Conservation (phyloP, 23 red algal genomes). For the Gracilaria gracilis region DNA sequence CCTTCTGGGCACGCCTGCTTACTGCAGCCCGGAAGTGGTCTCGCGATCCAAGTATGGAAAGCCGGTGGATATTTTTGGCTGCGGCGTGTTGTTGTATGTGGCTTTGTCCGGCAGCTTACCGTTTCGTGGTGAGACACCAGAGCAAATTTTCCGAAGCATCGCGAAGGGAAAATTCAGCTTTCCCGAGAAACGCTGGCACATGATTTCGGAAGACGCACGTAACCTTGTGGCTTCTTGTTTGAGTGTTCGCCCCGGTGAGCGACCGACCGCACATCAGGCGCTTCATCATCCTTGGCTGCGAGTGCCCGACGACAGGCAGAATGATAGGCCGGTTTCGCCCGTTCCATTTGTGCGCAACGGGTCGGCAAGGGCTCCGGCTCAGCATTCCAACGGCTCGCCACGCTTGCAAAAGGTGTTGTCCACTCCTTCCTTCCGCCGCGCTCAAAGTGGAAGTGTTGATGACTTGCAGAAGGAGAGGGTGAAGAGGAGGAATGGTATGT, state of each 20-base stretch:
- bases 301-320: slow-evolving; percentile 5
- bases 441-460: slow-evolving; percentile 24
- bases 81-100: slow-evolving; percentile 89
- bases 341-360: slow-evolving; percentile 39
- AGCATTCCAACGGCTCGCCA: background rate
- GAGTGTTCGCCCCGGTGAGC: slow-evolving; percentile 21
- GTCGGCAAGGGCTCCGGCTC: background rate
- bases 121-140: slow-evolving; percentile 71
- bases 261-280: slow-evolving; percentile 54
- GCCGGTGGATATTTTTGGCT: slow-evolving; percentile 90
- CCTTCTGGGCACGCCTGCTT: slow-evolving; percentile 77
- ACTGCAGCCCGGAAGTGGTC: slow-evolving; percentile 91
- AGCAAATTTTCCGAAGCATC: slow-evolving; percentile 80
- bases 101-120: slow-evolving; percentile 80
- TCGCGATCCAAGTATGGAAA: slow-evolving; percentile 66
- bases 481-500: slow-evolving; percentile 20
- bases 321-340: slow-evolving; percentile 19
- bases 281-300: slow-evolving; percentile 68
- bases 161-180: slow-evolving; percentile 58
- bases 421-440: slow-evolving; percentile 41
- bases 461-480: slow-evolving; percentile 24
- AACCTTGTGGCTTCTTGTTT: slow-evolving; percentile 70
- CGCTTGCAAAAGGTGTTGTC: background rate
- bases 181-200: slow-evolving; percentile 52
- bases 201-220: slow-evolving; percentile 61